Evolutionary conservation across 2,329 filamentous ascomycete species (phyloP), one percentile per base, ranked within the genome.

Genomic region (Truncatella angustata): DNA sequence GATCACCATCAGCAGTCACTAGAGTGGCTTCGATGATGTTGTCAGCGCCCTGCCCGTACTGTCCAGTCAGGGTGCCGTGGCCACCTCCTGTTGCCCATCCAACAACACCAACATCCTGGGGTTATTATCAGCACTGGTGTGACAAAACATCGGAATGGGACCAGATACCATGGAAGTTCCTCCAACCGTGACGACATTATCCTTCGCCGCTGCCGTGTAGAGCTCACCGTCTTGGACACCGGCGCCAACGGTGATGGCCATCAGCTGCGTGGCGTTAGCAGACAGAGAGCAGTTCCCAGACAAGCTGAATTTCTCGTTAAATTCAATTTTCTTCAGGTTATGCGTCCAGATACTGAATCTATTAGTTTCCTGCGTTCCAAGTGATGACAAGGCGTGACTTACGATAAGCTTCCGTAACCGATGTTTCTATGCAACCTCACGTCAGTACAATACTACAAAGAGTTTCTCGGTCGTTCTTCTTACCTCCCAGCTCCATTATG

Each of bases 401-500:
- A 44, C 40, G 40, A 44, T 12, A 44, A 12, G 40, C 40, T 21
- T 4, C 40, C 40, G 16, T 12, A 44, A 5, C 20, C 40, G n/a
- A 23, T 44, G 24, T 23, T 44, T 42, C 75, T 39, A 6, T 39
- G 4, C 3, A 11, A 20, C 7, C 10, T 5, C 16, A 10, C 7
- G 21, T 18, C 10, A 16, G 12, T 21, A 10, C 14, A 2, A 21
- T 3, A 39, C 7, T 39, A 6, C 12, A 16, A n/a, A n/a, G n/a
- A n/a, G n/a, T n/a, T n/a, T n/a, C n/a, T n/a, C n/a, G n/a, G n/a
- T n/a, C n/a, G n/a, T n/a, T n/a, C n/a, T n/a, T n/a, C n/a, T n/a
- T n/a, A n/a, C n/a, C n/a, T n/a, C n/a, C n/a, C n/a, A n/a, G n/a
- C n/a, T n/a, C n/a, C n/a, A n/a, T n/a, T n/a, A 30, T 78, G 74